Evolutionary conservation across 2,329 filamentous ascomycete genomes (phyloP).

Genomic region (Aspergillus proliferans): DNA sequence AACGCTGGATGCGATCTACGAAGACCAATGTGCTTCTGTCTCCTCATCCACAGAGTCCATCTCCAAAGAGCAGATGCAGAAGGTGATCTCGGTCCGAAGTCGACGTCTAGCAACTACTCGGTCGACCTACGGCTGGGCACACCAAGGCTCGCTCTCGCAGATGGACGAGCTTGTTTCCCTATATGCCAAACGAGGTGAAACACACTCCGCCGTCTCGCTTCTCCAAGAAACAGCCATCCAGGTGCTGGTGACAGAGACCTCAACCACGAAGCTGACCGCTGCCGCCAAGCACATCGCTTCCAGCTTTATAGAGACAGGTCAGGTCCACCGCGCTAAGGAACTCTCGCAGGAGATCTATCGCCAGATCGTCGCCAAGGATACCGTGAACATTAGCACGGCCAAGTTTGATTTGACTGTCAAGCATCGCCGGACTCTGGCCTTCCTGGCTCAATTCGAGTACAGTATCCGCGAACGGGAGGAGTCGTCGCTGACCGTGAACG

Average conservation of each 20-base stretch:
- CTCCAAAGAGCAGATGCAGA: constrained; percentile 22
- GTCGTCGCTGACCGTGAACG: constrained; percentile 29
- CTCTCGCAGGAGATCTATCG: constrained; percentile 34
- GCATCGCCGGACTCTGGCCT: constrained; percentile 34
- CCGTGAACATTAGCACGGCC: constrained; percentile 16
- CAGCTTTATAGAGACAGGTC: constrained; percentile 30
- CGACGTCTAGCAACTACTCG: constrained; percentile 26
- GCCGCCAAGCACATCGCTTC: constrained; percentile 32
- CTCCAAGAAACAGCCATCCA: constrained; percentile 30
- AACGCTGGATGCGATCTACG: constrained; percentile 32
- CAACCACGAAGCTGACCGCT: constrained; percentile 22
- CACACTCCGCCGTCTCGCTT: constrained; percentile 23
- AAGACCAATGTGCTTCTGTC: constrained; percentile 27
- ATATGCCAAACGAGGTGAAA: constrained; percentile 28
- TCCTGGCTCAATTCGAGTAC: constrained; percentile 43
- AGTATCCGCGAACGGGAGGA: constrained; percentile 21
- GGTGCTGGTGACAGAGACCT: constrained; percentile 28
- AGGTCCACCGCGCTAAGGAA: constrained; percentile 27
- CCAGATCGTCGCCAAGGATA: constrained; percentile 35
- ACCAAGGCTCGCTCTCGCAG: constrained; percentile 33
- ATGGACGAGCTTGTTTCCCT: constrained; percentile 33
- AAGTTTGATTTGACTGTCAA: constrained; percentile 30
- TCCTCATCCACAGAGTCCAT: constrained; percentile 12
- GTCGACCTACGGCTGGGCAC: constrained; percentile 32
- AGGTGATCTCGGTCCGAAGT: constrained; percentile 23